Base-by-base conservation (phyloP, 139 green algal genomes). In the Dunaliella sp. region DNA sequence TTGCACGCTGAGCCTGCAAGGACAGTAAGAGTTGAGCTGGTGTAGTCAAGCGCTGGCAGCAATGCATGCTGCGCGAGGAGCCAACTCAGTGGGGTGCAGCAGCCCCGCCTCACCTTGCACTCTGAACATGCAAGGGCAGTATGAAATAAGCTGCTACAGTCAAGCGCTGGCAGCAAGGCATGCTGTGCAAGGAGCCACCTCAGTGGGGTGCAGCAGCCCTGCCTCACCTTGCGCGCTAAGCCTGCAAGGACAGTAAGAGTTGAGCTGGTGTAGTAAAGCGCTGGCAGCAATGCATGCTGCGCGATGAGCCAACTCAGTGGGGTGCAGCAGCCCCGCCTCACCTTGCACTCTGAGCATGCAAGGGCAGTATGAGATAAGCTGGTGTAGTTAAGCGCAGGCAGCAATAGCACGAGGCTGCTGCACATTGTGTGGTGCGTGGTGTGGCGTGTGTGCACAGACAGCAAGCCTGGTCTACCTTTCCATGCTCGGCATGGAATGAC, bases 181-280 rank as follows among this genome's bases (percentile, higher is more conserved):
- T n/a, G 85, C 73, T 83, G 85, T 73, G 38, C 83, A 22, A 1
- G 81, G 38, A 0, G 77, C 81, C 26, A 88, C 86, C 73, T 88
- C 80, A 0, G 24, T 33, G 0, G 86, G 73, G 21, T 57, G 72
- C 33, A 88, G 38, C 38, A 34, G 37, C 1, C 81, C 86, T 1
- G 38, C 57, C 38, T 81, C 35, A 80, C 21, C 38, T 83, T 59
- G 80, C 80, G 83, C 26, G 16, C 48, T 65, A 7, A 65, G 48
- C 48, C 48, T 65, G 48, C 48, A 65, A 7, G 16, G 48, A 16
- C 7, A 26, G 48, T 26, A 65, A 65, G 48, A 65, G 48, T n/a
- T n/a, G n/a, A n/a, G n/a, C n/a, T n/a, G n/a, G n/a, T n/a, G n/a
- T n/a, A n/a, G n/a, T n/a, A n/a, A n/a, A n/a, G n/a, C n/a, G n/a